Base-by-base conservation (phyloP, 1,284 basidiomycete species). In the Blastosporella zonata region DNA sequence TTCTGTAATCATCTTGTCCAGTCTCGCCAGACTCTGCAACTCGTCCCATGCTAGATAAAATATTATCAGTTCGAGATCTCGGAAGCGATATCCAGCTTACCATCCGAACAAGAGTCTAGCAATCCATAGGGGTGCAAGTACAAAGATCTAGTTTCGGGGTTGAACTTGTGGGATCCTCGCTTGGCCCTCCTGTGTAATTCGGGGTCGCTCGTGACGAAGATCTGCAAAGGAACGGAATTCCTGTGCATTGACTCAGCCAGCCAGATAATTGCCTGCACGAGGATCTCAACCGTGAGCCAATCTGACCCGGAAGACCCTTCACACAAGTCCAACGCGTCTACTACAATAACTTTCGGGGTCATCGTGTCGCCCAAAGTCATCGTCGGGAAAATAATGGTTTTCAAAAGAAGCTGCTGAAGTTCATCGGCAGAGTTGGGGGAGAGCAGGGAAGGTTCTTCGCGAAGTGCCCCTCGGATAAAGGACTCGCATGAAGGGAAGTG, bases 261-360 rank as follows among this genome's bases (percentile, higher is more conserved):
- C 54, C 54, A 55, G n/a, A 53, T 37, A 17, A 55, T 41, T 10
- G 51, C 50, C 36, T 55, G 54, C 23, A 55, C 41, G 6, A 55
- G 46, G 18, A 53, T 55, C 22, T 55, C 54, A 6, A 47, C 40
- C 6, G 54, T 53, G 4, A 55, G 27, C 54, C 54, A 55, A 25
- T 46, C n/a, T 15, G 27, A 25, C 7, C 43, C 54, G 12, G 33
- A 41, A 17, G 40, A 20, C 21, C 31, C 49, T 27, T 46, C 46
- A 29, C 50, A 55, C 18, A 53, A 41, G 17, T 57, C 55, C 28
- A 57, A 23, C 4, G 50, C 41, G 22, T 57, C 55, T 1, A 57
- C 29, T 6, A 57, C 55, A 21, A 57, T 49, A 25, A 57, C 50
- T 38, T 55, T 55, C 12, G 51, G 50, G 8, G 53, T 13, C 15